Conservation (phyloP, 306 rosid genomes). For the Senna siamea region DNA sequence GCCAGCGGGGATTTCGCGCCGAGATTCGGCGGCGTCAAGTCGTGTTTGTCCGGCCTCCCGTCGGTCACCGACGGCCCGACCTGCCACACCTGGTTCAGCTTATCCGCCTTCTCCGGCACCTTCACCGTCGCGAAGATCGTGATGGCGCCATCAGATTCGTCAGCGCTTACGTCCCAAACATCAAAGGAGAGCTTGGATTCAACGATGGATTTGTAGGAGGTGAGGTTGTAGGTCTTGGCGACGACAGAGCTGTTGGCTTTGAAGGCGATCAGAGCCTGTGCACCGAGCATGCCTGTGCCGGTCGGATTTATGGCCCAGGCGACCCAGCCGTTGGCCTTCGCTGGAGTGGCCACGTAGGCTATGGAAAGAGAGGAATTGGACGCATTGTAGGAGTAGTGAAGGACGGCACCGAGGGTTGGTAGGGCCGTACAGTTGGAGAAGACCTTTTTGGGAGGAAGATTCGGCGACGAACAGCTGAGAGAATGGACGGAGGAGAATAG, state of each 20-base stretch:
- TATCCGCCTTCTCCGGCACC: conserved; percentile 45
- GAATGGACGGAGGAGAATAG: conserved; percentile 45
- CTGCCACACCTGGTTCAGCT: conserved; percentile 69
- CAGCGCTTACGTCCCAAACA: conserved; percentile 44
- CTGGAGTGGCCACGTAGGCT: conserved; percentile 56
- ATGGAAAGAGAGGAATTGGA: conserved; percentile 66
- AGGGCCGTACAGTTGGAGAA: conserved; percentile 67
- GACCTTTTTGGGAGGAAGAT: conserved; percentile 38
- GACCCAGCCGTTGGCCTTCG: conserved; percentile 56
- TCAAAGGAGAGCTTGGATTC: conserved; percentile 40
- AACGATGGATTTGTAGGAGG: not conserved
- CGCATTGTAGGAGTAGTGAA: conserved; percentile 62
- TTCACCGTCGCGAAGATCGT: conserved; percentile 51
- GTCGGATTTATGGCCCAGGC: conserved; percentile 79
- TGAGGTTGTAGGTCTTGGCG: conserved; percentile 49
- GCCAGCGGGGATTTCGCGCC: not conserved
- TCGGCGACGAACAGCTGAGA: conserved; percentile 50
- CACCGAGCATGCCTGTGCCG: conserved; percentile 55
- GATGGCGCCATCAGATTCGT: conserved; percentile 3
- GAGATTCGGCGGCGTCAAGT: not conserved
- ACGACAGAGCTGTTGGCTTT: not conserved
- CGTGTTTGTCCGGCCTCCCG: conserved; percentile 32
- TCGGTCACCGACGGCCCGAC: conserved; percentile 53
- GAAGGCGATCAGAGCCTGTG: conserved; percentile 62
- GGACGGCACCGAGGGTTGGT: conserved; percentile 47